Evolutionary conservation across 345 rosid genomes (phyloP).

Genomic region (Psidium guajava): DNA sequence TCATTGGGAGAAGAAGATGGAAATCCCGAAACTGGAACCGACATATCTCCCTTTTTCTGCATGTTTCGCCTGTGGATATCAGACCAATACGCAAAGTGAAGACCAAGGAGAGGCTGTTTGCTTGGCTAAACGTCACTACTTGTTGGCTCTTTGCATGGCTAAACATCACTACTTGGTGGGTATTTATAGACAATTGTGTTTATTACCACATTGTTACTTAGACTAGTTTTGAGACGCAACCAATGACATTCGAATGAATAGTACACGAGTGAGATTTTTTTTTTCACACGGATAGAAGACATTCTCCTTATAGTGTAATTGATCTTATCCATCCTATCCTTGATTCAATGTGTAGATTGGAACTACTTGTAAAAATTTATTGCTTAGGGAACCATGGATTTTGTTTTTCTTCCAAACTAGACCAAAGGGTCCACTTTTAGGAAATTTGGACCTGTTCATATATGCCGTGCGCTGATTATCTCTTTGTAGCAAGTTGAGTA

Average conservation of each 20-base stretch:
- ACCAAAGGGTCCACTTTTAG: background rate
- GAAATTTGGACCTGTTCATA: background rate
- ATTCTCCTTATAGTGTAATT: too few relatives aligned
- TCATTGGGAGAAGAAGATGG: background rate
- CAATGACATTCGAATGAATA: too few relatives aligned
- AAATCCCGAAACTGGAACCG: background rate
- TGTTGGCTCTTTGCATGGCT: background rate
- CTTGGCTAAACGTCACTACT: background rate
- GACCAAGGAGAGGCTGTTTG: background rate
- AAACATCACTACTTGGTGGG: background rate
- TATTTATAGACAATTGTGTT: background rate
- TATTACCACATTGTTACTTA: background rate
- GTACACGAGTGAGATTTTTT: too few relatives aligned
- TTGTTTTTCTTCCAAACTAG: background rate
- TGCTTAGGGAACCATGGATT: background rate
- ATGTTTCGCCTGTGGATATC: background rate
- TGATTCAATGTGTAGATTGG: too few relatives aligned
- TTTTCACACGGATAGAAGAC: too few relatives aligned
- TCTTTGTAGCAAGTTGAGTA: background rate
- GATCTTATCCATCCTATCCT: too few relatives aligned
- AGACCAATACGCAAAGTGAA: background rate
- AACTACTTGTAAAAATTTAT: background rate
- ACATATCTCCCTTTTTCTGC: background rate
- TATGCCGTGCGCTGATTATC: background rate
- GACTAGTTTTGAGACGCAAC: background rate